Base-by-base conservation (phyloP, 805 yeast genomes). In the Debaryomyces hansenii region DNA sequence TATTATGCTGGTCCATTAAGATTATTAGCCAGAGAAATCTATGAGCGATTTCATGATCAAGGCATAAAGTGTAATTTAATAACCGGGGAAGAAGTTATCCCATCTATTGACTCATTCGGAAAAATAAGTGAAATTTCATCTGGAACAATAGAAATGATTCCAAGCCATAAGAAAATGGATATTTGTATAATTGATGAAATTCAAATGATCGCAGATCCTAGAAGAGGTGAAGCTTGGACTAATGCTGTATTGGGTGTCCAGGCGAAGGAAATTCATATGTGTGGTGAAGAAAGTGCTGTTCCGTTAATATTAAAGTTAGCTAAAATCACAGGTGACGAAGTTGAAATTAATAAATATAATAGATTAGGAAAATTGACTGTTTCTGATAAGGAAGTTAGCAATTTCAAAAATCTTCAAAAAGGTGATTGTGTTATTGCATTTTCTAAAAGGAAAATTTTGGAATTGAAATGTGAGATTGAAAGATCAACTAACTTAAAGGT, bases 1-100 rank as follows among this genome's bases (percentile, higher is more conserved):
- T 87, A 86, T 54, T 94, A 85, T 66, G 98, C 98, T 0, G 98
- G 98, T 0, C 99, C 99, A 0, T 69, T 94, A 40, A 74, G 99
- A 49, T 72, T 94, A 46, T 72, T 94, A 43, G 99, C 98, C 0
- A 73, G 97, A 50, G 99, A 94, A 62, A 83, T 94, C 3, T 91
- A 84, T 62, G 97, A 90, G 53, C 76, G 89, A 43, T 87, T 91
- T 66, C 82, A 84, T 50, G 58, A 63, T 1, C 82, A 84, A 44
- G 85, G 85, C 0, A 67, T 84, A 1, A 69, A 83, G 21, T 91
- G 97, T 66, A 94, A 91, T 64, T 69, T 94, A 42, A 71, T 90
- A 33, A 94, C 99, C 0, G 99, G 99, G n/a, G 99, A 94, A 59
- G 97, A 94, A 63, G 83, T 92, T 11, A 75, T 89, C 12, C 80